phyloP scores from a whole-genome alignment of 2,329 filamentous ascomycete species.

The Trichoderma sp. region DNA sequence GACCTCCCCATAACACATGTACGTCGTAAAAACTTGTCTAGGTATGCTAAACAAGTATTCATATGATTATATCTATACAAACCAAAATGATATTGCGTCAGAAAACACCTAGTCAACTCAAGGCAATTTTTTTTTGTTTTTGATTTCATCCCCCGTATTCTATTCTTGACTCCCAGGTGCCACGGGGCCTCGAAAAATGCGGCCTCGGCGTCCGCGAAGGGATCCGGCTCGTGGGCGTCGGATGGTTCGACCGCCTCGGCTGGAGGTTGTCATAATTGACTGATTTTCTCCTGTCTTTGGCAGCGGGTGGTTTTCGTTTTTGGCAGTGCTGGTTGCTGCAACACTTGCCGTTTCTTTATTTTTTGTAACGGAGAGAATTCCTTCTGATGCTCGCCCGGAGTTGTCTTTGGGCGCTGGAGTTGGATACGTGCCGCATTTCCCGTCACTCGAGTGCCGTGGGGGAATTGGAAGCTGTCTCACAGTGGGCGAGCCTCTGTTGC shows the following conservation, averaged over 20 bases:
- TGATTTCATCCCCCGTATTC: background rate
- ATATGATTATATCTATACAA: slow-evolving; percentile 15
- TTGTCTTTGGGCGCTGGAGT: background rate
- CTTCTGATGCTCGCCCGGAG: background rate
- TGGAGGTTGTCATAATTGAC: background rate
- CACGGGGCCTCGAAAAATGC: slow-evolving; percentile 20
- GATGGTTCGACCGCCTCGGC: slow-evolving; percentile 25
- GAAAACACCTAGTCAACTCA: background rate
- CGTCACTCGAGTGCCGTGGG: slow-evolving; percentile 3
- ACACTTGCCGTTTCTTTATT: background rate
- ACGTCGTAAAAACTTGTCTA: background rate
- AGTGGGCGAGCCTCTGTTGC: slow-evolving; percentile 20
- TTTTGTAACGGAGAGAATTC: background rate
- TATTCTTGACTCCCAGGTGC: background rate
- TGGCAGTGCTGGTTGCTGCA: background rate
- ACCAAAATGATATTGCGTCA: slow-evolving; percentile 1
- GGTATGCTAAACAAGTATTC: background rate
- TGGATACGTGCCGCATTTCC: background rate
- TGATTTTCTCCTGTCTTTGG: slow-evolving; percentile 7
- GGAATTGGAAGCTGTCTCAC: slow-evolving; percentile 16
- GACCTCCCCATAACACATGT: background rate
- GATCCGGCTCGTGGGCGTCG: slow-evolving; percentile 30
- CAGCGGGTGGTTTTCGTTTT: slow-evolving; percentile 22
- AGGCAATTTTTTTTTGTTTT: background rate
- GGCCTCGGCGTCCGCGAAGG: slow-evolving; percentile 30